phyloP scores from a whole-genome alignment of 345 rosid genomes.

The Eucalyptus erythrocorys region DNA sequence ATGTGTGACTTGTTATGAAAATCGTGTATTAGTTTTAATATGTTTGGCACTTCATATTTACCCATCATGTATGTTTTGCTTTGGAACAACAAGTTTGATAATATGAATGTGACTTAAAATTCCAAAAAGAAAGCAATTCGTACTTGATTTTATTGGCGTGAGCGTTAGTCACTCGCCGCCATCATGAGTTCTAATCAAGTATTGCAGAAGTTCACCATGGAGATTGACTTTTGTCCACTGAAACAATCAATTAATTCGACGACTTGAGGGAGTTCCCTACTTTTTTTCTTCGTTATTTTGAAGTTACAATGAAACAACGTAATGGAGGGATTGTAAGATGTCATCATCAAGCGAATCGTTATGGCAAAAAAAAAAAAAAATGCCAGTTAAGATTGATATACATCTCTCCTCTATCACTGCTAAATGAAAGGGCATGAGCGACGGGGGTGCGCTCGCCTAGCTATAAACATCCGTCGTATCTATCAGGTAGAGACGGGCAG shows the following conservation, averaged over 20 bases:
- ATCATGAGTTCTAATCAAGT: background rate
- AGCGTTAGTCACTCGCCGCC: background rate
- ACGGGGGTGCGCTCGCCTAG: background rate
- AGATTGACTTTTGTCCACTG: background rate
- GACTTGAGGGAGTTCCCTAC: background rate
- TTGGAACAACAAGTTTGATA: background rate
- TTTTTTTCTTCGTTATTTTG: background rate
- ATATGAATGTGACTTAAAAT: background rate
- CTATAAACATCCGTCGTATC: background rate
- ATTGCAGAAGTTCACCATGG: background rate
- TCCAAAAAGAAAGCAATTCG: background rate
- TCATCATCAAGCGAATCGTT: background rate
- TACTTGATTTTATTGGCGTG: background rate
- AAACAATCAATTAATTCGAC: background rate
- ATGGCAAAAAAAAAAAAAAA: background rate
- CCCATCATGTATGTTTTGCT: background rate
- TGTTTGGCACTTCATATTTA: background rate
- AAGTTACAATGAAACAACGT: background rate
- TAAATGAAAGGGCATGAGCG: background rate
- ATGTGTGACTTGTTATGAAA: background rate
- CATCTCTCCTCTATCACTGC: background rate
- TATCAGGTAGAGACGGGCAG: background rate
- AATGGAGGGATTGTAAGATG: background rate
- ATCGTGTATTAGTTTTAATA: background rate
- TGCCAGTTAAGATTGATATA: background rate